Percentiles rank a stretch among this genome's conserved stretches.
Conservation (phyloP, 2,329 filamentous ascomycete genomes). For the Colletotrichum theobromicola region DNA sequence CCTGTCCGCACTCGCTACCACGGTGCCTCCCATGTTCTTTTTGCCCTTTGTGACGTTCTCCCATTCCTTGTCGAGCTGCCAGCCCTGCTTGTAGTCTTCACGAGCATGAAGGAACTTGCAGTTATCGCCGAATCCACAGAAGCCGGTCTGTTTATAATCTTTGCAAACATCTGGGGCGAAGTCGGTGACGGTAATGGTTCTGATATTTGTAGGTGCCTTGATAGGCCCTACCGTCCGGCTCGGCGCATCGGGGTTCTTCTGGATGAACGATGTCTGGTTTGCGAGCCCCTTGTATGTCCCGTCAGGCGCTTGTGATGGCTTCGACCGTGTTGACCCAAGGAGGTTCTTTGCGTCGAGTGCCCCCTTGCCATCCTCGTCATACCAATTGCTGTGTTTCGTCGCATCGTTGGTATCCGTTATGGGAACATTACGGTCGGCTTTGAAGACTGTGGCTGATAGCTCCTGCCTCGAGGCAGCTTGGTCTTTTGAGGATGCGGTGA, state of each 20-base stretch:
- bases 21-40: conserved; percentile 64
- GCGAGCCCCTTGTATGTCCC: conserved; percentile 80
- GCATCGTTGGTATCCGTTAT: conserved; percentile 81
- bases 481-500: conserved; percentile 68
- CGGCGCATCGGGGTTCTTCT: conserved; percentile 79
- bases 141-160: conserved; percentile 66
- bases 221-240: conserved; percentile 78
- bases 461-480: conserved; percentile 43
- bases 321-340: conserved; percentile 58
- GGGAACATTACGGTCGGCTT: conserved; percentile 65
- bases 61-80: conserved; percentile 96
- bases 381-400: conserved; percentile 90
- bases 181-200: conserved; percentile 88
- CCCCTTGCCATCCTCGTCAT: conserved; percentile 71
- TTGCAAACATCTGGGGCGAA: conserved; percentile 95
- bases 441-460: conserved; percentile 57
- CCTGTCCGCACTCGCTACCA: conserved; percentile 65
- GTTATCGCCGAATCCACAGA: conserved; percentile 68
- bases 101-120: conserved; percentile 83
- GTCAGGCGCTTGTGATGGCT: conserved; percentile 42
- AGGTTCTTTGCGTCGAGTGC: conserved; percentile 56
- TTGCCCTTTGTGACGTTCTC: conserved; percentile 80
- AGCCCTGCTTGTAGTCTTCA: conserved; percentile 86
- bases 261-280: conserved; percentile 76
- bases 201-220: conserved; percentile 87